Evolutionary conservation across 768 basidiomycete species (phyloP).

Genomic region (Collybia mongolica): DNA sequence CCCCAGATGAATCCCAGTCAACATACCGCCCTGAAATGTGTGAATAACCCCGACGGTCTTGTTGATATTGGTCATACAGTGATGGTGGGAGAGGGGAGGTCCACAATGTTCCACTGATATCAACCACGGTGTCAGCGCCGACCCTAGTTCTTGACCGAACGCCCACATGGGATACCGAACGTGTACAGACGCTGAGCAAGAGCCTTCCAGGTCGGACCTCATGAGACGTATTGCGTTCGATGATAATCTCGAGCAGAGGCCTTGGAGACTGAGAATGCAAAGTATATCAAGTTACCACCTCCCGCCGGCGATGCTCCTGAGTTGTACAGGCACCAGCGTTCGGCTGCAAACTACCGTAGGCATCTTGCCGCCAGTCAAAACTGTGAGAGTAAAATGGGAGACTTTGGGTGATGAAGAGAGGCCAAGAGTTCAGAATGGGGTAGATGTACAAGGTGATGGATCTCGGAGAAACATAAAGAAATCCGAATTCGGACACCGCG

Average conservation of each 20-base stretch:
- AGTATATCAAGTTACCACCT: not conserved
- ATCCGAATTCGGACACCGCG: conserved; percentile 17
- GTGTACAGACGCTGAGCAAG: not conserved
- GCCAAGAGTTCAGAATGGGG: not conserved
- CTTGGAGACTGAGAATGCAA: no score
- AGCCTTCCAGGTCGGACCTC: no score
- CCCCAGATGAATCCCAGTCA: no score
- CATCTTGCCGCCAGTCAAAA: conserved; percentile 1
- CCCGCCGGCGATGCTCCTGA: conserved; percentile 8
- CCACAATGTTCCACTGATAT: not conserved
- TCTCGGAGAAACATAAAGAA: conserved; percentile 14
- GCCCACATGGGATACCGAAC: not conserved
- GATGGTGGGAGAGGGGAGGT: no score
- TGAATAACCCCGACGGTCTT: no score
- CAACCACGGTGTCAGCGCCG: not conserved
- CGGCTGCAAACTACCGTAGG: conserved; percentile 10
- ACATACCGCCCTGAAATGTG: no score
- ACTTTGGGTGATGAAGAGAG: no score
- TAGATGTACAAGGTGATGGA: conserved; percentile 1
- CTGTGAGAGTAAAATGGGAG: not conserved
- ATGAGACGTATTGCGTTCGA: not conserved
- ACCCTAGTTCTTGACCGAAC: not conserved
- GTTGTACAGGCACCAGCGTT: not conserved
- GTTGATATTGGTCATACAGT: no score
- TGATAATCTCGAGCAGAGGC: not conserved